phyloP scores from a whole-genome alignment of 495 filamentous ascomycete genomes.

The Aspergillus campestris region DNA sequence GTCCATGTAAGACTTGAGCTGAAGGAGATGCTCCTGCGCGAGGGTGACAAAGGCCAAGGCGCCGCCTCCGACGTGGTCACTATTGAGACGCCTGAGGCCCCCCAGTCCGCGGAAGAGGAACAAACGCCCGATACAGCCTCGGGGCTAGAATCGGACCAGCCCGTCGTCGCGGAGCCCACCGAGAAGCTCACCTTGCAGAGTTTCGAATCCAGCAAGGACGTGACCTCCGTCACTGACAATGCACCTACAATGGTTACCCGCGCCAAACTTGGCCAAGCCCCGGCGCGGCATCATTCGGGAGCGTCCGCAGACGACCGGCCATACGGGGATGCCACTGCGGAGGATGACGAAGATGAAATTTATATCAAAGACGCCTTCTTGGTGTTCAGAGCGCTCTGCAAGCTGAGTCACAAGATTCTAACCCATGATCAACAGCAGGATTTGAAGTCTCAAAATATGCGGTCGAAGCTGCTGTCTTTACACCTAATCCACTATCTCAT shows the following conservation, averaged over 20 bases:
- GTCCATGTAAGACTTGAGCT: conserved; percentile 79
- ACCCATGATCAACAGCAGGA: conserved; percentile 87
- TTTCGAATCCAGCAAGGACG: conserved; percentile 91
- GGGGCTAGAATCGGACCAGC: conserved; percentile 50
- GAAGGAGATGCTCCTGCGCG: conserved; percentile 62
- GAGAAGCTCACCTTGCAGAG: conserved; percentile 92
- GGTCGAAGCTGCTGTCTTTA: conserved; percentile 90
- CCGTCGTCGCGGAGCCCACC: conserved; percentile 8
- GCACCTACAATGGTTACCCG: conserved; percentile 88
- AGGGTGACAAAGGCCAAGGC: conserved; percentile 28
- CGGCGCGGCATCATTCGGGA: conserved; percentile 47
- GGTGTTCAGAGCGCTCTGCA: conserved; percentile 95
- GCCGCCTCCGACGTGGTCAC: conserved; percentile 26
- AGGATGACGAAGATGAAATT: conserved; percentile 93
- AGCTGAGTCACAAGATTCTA: conserved; percentile 85
- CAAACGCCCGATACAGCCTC: conserved; percentile 42
- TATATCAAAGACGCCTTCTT: conserved; percentile 95
- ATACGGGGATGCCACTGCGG: conserved; percentile 48
- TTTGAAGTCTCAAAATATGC: conserved; percentile 87
- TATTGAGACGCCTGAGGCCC: conserved; percentile 26
- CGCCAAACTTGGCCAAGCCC: conserved; percentile 48
- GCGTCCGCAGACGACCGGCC: conserved; percentile 30
- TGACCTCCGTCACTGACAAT: conserved; percentile 81
- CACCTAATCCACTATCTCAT: conserved; percentile 90
- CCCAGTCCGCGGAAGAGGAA: conserved; percentile 34